These are phyloP conservation scores for Scutellaria galericulata DNA, from an alignment of 257 asterid genomes.

Conservation along the genomic window DNA sequence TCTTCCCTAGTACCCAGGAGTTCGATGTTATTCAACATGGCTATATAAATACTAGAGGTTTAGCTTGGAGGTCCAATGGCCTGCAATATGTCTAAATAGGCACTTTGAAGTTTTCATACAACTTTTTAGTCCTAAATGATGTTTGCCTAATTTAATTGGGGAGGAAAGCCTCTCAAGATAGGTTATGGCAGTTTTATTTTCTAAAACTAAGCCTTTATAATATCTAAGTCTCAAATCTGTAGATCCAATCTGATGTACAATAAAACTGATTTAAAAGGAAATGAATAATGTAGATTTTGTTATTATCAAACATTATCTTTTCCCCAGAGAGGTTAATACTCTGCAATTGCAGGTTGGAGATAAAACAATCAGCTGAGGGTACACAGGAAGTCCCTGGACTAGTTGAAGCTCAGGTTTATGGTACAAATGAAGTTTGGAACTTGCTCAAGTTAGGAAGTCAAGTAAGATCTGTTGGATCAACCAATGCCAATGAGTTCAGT, in stretches of 20 bases:
- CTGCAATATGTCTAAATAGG: too few relatives aligned
- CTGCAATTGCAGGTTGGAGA: slow-evolving; percentile 78
- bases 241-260: background rate
- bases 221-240: background rate
- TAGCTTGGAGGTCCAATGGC: too few relatives aligned
- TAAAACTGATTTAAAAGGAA: background rate
- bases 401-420: slow-evolving; percentile 76
- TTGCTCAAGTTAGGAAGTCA: slow-evolving; percentile 79
- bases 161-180: background rate
- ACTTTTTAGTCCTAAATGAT: too few relatives aligned
- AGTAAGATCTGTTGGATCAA: slow-evolving; percentile 98
- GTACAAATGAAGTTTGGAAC: slow-evolving; percentile 88
- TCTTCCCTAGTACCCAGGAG: too few relatives aligned
- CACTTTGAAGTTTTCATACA: too few relatives aligned
- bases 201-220: background rate
- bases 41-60: too few relatives aligned
- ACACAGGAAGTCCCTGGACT: slow-evolving; percentile 99
- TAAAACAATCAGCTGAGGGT: slow-evolving; percentile 99
- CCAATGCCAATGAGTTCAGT: slow-evolving; percentile 93
- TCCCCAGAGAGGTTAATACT: background rate
- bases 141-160: background rate
- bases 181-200: slow-evolving; percentile 2
- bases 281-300: background rate
- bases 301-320: background rate
- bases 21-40: too few relatives aligned